A percentile compares a stretch with the other conserved stretches of the same genome.
Conservation (phyloP, 345 rosid genomes). For the Melaleuca quinquenervia region DNA sequence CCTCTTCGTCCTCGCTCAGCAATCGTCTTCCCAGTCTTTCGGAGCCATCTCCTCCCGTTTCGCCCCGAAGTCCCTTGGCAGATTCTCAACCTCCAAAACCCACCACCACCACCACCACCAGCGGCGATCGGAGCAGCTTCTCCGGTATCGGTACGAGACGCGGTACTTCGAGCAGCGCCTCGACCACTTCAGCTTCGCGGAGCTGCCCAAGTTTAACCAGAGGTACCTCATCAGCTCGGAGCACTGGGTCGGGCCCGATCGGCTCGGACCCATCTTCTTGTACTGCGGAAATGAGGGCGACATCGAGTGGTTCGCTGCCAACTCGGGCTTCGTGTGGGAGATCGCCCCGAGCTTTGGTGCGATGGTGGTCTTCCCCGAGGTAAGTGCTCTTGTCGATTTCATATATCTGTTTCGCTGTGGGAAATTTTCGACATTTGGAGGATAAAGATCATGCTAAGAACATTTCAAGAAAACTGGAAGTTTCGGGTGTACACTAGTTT, state of each 20-base stretch:
- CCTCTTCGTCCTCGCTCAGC: conserved; percentile 6
- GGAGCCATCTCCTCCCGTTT: not conserved
- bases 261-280: conserved; percentile 62
- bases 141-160: conserved; percentile 37
- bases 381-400: conserved; percentile 2
- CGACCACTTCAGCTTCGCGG: conserved; percentile 78
- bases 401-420: not conserved
- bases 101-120: not conserved
- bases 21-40: conserved; percentile 5
- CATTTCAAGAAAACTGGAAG: not conserved
- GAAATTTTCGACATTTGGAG: not conserved
- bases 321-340: conserved; percentile 77
- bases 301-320: conserved; percentile 76
- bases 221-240: conserved; percentile 62
- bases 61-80: conserved; percentile 29
- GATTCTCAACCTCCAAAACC: not conserved
- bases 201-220: conserved; percentile 44
- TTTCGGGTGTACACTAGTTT: not conserved
- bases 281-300: conserved; percentile 89
- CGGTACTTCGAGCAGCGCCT: conserved; percentile 48
- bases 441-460: not conserved
- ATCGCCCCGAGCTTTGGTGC: conserved; percentile 74
- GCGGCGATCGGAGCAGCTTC: not conserved
- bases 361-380: conserved; percentile 74
- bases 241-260: conserved; percentile 50